phyloP scores from a whole-genome alignment of 2,329 filamentous ascomycete genomes.

The Aspergillus pseudonomiae region DNA sequence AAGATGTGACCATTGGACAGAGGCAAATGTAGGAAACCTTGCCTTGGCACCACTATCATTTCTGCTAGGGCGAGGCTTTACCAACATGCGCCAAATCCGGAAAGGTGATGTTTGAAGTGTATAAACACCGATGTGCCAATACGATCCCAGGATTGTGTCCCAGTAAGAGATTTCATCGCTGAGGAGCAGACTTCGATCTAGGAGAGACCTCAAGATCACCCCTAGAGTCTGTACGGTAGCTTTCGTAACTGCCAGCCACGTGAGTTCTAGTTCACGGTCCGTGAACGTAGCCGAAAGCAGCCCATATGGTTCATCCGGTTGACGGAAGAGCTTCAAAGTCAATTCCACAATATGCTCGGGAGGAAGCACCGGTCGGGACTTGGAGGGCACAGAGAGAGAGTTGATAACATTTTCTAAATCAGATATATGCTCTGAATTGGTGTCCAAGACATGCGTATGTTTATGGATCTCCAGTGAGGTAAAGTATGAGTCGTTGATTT shows the following conservation, averaged over 20 bases:
- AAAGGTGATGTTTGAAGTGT: conserved; percentile 82
- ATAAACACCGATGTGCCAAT: conserved; percentile 78
- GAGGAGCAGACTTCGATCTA: conserved; percentile 81
- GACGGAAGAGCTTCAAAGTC: conserved; percentile 54
- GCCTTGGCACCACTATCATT: conserved; percentile 40
- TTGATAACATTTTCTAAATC: conserved; percentile 70
- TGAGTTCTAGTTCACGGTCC: conserved; percentile 73
- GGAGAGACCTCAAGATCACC: conserved; percentile 71
- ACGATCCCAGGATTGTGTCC: conserved; percentile 83
- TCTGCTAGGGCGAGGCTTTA: conserved; percentile 60
- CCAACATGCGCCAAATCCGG: conserved; percentile 72
- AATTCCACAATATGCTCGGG: conserved; percentile 62
- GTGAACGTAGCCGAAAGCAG: conserved; percentile 29
- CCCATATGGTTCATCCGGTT: conserved; percentile 11
- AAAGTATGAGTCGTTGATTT: conserved; percentile 23
- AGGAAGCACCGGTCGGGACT: conserved; percentile 64
- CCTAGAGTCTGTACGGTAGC: conserved; percentile 91
- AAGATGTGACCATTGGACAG: conserved; percentile 62
- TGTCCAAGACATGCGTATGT: conserved; percentile 11
- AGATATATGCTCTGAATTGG: conserved; percentile 32
- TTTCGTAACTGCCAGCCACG: conserved; percentile 90
- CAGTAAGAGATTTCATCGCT: conserved; percentile 93
- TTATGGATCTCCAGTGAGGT: conserved; percentile 25
- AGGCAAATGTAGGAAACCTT: conserved; percentile 31
- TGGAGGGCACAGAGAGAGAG: conserved; percentile 69